phyloP scores from a whole-genome alignment of 1,139 yeast species.

The Magnusiomyces magnusii region DNA sequence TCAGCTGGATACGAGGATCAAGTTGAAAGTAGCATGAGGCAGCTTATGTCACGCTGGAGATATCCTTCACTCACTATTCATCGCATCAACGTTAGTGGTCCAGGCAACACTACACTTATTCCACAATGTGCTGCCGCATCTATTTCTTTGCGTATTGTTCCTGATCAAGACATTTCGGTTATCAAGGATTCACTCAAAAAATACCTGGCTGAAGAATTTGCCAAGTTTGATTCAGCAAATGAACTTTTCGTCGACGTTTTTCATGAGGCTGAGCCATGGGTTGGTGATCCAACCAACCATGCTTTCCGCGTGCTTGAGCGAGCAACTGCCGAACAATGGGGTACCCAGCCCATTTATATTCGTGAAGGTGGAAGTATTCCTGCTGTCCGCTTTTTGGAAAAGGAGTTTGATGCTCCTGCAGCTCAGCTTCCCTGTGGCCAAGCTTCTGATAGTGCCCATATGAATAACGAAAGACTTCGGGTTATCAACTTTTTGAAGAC shows the following conservation, averaged over 20 bases:
- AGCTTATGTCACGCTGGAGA: slow-evolving; percentile 78
- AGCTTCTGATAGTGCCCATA: slow-evolving; percentile 88
- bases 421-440: slow-evolving; percentile 98
- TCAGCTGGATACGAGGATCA: not conserved
- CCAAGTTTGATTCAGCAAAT: slow-evolving; percentile 50
- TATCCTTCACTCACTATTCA: slow-evolving; percentile 90
- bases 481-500: slow-evolving; percentile 70
- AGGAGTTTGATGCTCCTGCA: slow-evolving; percentile 75
- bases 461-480: slow-evolving; percentile 77
- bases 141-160: slow-evolving; percentile 79
- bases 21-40: slow-evolving; percentile 1
- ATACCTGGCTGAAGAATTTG: slow-evolving; percentile 43
- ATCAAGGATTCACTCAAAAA: slow-evolving; percentile 46
- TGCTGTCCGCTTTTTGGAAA: slow-evolving; percentile 75
- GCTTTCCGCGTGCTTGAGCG: slow-evolving; percentile 59
- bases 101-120: slow-evolving; percentile 81
- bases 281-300: slow-evolving; percentile 72
- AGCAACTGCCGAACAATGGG: slow-evolving; percentile 50
- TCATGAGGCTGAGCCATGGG: slow-evolving; percentile 94
- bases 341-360: slow-evolving; percentile 66
- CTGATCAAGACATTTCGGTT: slow-evolving; percentile 64
- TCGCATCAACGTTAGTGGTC: slow-evolving; percentile 78
- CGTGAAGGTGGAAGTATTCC: slow-evolving; percentile 98
- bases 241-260: slow-evolving; percentile 50
- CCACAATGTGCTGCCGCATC: slow-evolving; percentile 75